Percentiles rank a stretch among this genome's conserved stretches.
Conservation (phyloP, 306 rosid species). For the Vigna unguiculata region DNA sequence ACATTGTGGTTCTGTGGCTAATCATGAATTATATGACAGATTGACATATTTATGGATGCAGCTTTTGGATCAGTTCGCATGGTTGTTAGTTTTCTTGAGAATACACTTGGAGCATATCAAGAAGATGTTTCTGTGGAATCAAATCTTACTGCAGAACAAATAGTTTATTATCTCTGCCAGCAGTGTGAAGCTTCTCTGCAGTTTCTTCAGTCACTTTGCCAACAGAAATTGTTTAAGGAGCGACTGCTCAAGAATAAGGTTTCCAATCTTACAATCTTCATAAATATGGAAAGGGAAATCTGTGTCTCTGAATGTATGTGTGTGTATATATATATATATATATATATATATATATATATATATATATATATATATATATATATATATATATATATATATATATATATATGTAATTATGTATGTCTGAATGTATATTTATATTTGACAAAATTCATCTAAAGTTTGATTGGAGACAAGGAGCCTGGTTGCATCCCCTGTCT, state of each 20-base stretch:
- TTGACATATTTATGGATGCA: conserved; percentile 92
- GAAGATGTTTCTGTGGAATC: conserved; percentile 50
- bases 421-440: no score
- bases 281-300: conserved; percentile 41
- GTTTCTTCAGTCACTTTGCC: conserved; percentile 86
- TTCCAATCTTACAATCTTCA: conserved; percentile 38
- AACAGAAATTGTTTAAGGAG: conserved; percentile 86
- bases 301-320: conserved; percentile 28
- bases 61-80: conserved; percentile 85
- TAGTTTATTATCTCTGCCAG: conserved; percentile 76
- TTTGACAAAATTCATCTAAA: neutral
- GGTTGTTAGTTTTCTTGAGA: conserved; percentile 70
- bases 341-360: no score
- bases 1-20: conserved; percentile 43
- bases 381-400: no score
- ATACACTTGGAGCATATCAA: conserved; percentile 57
- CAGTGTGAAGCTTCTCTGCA: conserved; percentile 98
- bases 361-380: no score
- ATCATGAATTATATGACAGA: conserved; percentile 65
- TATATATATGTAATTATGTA: no score
- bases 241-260: conserved; percentile 91
- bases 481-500: conserved; percentile 26
- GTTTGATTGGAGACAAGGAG: conserved; percentile 25
- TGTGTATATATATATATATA: no score
- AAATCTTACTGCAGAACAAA: conserved; percentile 61